Evolutionary conservation across 306 rosid species (phyloP), one percentile per base, ranked within the genome.

Genomic region (Urtica urens): DNA sequence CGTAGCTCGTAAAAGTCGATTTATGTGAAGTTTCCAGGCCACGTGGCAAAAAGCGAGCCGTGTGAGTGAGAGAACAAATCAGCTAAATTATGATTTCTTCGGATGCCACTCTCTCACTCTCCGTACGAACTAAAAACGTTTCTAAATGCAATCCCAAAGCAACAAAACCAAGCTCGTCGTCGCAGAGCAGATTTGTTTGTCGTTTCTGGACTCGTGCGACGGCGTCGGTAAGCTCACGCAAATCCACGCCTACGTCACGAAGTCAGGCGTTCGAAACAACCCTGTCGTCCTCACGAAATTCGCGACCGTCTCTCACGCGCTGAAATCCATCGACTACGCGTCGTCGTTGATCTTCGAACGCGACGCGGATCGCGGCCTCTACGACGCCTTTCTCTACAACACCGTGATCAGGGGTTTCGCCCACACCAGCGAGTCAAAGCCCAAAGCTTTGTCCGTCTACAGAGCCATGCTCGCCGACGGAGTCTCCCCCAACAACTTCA

Each of bases 201-300:
- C 70, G 22, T 72, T 83, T 19, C 79, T 87, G 17, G 69, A 72
- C 4, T 42, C 64, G 5, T 83, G 94, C 67, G 19, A 60, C 62
- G 44, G 68, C 6, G 19, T 76, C 41, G 4, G 68, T 1, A 59
- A 62, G 25, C 72, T 88, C 42, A 29, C 64, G 2, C 93, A 81
- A 72, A 38, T 77, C 75, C 96, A 73, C 12, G 49, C 83, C 7
- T 69, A 70, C 31, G 70, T 88, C 12, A 63, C 76, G 59, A 88
- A 88, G 51, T 8, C 54, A 19, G 96, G 96, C 2, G 83, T 88
- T 45, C 65, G 45, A 10, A 79, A 63, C 72, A 83, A 83, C 68
- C 81, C 86, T 0, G 54, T 83, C 3, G 83, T 87, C 18, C 94
- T 83, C 72, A 83, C 96, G 55, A 88, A 88, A 60, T 88, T 83